Percentiles rank a stretch among this genome's conserved stretches.
Conservation (phyloP, 1,284 basidiomycete species). For the Trametes polyzona region DNA sequence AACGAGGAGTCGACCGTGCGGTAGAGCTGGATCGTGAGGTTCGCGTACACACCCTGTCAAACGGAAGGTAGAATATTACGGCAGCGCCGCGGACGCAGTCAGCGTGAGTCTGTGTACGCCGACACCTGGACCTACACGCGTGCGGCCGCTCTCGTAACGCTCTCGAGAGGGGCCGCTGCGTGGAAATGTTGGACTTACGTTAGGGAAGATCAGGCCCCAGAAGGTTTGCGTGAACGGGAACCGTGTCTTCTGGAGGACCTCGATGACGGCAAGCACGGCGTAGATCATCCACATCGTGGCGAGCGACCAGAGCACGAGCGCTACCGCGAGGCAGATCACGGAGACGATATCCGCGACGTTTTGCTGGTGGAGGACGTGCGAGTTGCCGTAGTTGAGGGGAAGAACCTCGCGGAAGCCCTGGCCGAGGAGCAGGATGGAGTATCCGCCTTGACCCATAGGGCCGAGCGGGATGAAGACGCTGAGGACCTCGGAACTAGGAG, state of each 20-base stretch:
- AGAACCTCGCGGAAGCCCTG: slow-evolving; percentile 45
- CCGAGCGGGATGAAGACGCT: slow-evolving; percentile 37
- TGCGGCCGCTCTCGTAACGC: too few species aligned
- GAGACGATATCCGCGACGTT: slow-evolving; percentile 37
- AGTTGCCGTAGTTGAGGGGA: slow-evolving; percentile 36
- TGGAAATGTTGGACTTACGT: slow-evolving; percentile 30
- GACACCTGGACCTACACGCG: slow-evolving; percentile 1
- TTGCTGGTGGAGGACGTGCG: slow-evolving; percentile 34
- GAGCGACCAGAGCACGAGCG: slow-evolving; percentile 49
- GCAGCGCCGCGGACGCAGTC: not conserved
- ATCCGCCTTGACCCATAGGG: slow-evolving; percentile 52
- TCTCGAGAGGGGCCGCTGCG: too few species aligned
- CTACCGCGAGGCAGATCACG: slow-evolving; percentile 41
- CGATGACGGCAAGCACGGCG: slow-evolving; percentile 39
- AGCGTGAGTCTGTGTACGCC: not conserved
- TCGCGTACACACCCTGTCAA: slow-evolving; percentile 46
- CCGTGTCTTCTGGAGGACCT: slow-evolving; percentile 33
- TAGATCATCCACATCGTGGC: slow-evolving; percentile 49
- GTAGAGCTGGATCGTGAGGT: slow-evolving; percentile 48
- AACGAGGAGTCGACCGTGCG: slow-evolving; percentile 44
- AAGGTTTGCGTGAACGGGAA: slow-evolving; percentile 47
- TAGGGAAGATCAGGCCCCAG: slow-evolving; percentile 57
- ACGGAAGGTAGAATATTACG: slow-evolving; percentile 3
- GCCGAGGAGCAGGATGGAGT: slow-evolving; percentile 57
- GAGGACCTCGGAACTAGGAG: slow-evolving; percentile 31